Evolutionary conservation across 192 early-diverging fungal species (phyloP), one percentile per base, ranked within the genome.

Genomic region (Linnemannia elongata): DNA sequence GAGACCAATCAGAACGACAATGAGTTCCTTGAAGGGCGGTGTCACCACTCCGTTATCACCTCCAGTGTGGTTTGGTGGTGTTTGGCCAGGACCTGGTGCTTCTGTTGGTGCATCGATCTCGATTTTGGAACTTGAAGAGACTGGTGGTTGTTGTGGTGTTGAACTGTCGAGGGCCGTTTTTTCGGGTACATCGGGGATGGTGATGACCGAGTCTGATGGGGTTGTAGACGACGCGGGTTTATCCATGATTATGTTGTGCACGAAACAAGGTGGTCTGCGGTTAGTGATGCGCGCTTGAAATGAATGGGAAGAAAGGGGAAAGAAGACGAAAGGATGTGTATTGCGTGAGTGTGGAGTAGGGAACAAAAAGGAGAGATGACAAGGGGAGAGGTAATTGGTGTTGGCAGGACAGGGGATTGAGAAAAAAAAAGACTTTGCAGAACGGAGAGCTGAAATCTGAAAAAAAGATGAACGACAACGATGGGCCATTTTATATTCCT

Each of bases 1-100:
- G 55, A 93, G 79, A 0, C 85, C 88, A 15, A 89, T 72, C 39
- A 45, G 63, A 75, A 90, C 80, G 60, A 81, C 69, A 2, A 81
- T 81, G 27, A 81, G 80, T 35, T 81, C 41, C 63, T 49, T 66
- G 41, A 81, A 81, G 35, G 80, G 80, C 3, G 71, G 30, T 15
- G 78, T 72, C 1, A 41, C 36, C 5, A 72, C 45, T 35, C 44
- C 42, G 7, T 74, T 17, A 10, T 74, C 12, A 30, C 30, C 27
- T 0, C 60, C 42, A 20, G 42, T 41, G 7, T 41, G 72, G 1
- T 24, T 47, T 47, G n/a, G 42, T 39, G 45, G 72, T 44, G 5
- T 9, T 44, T 44, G 42, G 24, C 72, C 72, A 49, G 72, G 42
- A 44, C 42, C 42, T 44, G 42, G 72, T 52, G 20, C 3, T 42